Evolutionary conservation across 306 rosid genomes (phyloP).

Genomic region (Prunus kanzakura): DNA sequence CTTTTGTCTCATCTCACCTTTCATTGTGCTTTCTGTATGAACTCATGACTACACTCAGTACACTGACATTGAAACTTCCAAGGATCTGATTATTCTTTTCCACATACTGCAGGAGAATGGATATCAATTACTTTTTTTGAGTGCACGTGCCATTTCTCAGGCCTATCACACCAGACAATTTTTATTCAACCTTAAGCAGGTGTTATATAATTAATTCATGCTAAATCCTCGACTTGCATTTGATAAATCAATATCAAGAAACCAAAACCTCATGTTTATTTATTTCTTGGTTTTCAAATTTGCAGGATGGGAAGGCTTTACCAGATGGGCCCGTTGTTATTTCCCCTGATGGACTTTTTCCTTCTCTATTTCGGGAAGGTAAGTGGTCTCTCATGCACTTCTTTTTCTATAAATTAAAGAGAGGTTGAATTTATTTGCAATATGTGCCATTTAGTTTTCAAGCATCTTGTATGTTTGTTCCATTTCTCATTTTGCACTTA

Average conservation of each 20-base stretch:
- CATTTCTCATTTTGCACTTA: background rate
- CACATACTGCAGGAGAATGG: constrained; percentile 80
- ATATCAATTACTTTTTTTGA: constrained; percentile 88
- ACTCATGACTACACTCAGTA: background rate
- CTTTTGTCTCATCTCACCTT: background rate
- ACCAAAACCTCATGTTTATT: constrained; percentile 10
- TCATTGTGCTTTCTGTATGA: background rate
- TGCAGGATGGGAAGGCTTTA: constrained; percentile 85
- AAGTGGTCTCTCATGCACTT: constrained; percentile 8
- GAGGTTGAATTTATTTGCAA: background rate
- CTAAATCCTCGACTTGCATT: constrained; percentile 19
- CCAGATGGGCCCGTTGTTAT: constrained; percentile 98
- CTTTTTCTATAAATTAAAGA: background rate
- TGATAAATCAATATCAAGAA: constrained; percentile 3
- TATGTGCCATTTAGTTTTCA: background rate
- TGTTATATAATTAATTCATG: constrained; percentile 26
- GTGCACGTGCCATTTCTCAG: constrained; percentile 98
- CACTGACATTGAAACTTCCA: background rate
- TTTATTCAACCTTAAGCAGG: constrained; percentile 91
- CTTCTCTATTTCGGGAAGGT: constrained; percentile 98
- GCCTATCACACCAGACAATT: constrained; percentile 82
- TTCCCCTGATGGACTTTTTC: constrained; percentile 95
- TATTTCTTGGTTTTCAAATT: constrained; percentile 16
- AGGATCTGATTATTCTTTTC: constrained; percentile 12
- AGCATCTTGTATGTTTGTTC: background rate